Evolutionary conservation across 2,329 filamentous ascomycete species (phyloP).

Genomic region (Arachnomyces sp.): DNA sequence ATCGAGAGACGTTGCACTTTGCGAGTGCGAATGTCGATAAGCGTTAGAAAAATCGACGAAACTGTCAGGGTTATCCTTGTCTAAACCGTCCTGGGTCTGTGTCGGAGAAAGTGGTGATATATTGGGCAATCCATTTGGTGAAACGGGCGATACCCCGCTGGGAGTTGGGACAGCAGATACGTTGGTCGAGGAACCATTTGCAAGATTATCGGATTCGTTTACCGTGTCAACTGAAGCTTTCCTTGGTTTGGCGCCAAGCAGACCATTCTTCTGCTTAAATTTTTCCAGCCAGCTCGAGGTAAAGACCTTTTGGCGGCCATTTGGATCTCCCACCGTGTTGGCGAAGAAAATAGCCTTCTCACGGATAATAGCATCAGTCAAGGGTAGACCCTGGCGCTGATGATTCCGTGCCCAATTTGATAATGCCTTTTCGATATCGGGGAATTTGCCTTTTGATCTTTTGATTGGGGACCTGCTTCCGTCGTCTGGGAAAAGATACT

Average conservation of each 20-base stretch:
- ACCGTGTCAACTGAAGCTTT: slow-evolving; percentile 44
- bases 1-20: slow-evolving; percentile 58
- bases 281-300: slow-evolving; percentile 81
- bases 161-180: slow-evolving; percentile 55
- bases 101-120: slow-evolving; percentile 63
- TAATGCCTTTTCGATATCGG: slow-evolving; percentile 85
- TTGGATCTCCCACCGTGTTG: slow-evolving; percentile 60
- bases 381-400: slow-evolving; percentile 62
- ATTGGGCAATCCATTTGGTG: slow-evolving; percentile 57
- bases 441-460: slow-evolving; percentile 72
- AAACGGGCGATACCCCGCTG: slow-evolving; percentile 61
- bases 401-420: slow-evolving; percentile 79
- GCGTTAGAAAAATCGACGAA: slow-evolving; percentile 54
- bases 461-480: slow-evolving; percentile 72
- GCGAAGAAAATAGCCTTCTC: slow-evolving; percentile 79
- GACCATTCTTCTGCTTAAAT: slow-evolving; percentile 82
- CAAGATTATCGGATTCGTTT: slow-evolving; percentile 61
- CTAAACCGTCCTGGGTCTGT: slow-evolving; percentile 61
- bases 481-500: slow-evolving; percentile 77
- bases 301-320: slow-evolving; percentile 62
- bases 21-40: slow-evolving; percentile 58
- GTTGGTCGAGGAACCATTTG: slow-evolving; percentile 46
- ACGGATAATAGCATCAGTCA: slow-evolving; percentile 73
- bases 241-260: slow-evolving; percentile 46
- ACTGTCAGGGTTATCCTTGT: slow-evolving; percentile 48